A percentile compares a stretch with the other conserved stretches of the same genome.
These are phyloP conservation scores for Entamoeba invadens DNA, from an alignment of 208 protist genomes.

Conservation along the genomic window DNA sequence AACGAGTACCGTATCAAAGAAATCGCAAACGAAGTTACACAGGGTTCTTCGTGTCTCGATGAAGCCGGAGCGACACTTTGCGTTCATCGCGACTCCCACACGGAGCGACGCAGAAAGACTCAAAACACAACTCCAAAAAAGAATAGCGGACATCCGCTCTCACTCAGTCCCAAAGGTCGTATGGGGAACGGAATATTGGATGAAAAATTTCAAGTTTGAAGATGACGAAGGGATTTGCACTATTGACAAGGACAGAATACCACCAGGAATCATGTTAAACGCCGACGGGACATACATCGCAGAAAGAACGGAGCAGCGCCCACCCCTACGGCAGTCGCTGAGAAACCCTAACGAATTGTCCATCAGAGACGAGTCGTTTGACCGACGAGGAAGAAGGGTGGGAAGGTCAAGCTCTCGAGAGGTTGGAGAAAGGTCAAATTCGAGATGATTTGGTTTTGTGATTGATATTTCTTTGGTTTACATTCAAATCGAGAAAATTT, in stretches of 20 bases:
- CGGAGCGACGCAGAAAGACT: not conserved
- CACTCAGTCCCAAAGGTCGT: not conserved
- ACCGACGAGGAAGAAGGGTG: not conserved
- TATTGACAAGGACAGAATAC: not conserved
- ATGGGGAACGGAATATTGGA: not conserved
- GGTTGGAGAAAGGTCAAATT: not conserved
- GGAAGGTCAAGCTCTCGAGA: not conserved
- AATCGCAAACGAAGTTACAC: not conserved
- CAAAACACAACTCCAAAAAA: not conserved
- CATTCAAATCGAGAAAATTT: no score
- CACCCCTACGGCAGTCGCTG: not conserved
- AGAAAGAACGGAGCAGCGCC: not conserved
- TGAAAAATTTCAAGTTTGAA: not conserved
- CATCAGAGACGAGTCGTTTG: not conserved
- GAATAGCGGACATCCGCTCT: not conserved
- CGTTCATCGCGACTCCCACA: not conserved
- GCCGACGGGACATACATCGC: not conserved
- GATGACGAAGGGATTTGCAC: not conserved
- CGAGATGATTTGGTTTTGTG: no score
- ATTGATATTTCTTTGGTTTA: no score
- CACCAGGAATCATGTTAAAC: not conserved
- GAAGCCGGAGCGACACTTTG: not conserved
- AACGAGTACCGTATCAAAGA: not conserved
- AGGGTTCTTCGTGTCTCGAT: not conserved
- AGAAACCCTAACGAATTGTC: no score